Conservation (phyloP, 2,329 filamentous ascomycete genomes). For the Phialemonium atrogriseum region DNA sequence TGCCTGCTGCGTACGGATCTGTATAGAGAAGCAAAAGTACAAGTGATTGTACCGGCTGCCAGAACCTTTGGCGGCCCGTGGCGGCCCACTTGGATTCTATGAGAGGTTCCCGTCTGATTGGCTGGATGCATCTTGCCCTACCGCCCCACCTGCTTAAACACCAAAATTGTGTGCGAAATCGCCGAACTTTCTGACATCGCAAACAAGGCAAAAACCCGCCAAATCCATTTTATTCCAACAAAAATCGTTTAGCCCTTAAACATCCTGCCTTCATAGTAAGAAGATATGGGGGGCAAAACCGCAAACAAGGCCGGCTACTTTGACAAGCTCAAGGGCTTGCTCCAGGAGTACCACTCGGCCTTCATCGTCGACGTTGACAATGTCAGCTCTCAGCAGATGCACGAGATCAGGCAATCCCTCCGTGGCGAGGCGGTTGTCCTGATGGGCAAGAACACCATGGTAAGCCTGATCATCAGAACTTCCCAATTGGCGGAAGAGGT, state of each 20-base stretch:
- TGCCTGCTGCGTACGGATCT: no score
- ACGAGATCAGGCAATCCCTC: slow-evolving; percentile 94
- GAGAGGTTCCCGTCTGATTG: no score
- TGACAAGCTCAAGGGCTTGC: slow-evolving; percentile 96
- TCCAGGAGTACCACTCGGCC: slow-evolving; percentile 94
- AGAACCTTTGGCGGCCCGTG: no score
- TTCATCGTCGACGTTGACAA: slow-evolving; percentile 98
- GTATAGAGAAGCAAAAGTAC: no score
- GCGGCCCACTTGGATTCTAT: no score
- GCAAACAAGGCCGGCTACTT: slow-evolving; percentile 95
- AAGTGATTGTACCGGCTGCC: no score
- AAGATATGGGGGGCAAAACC: slow-evolving; percentile 98
- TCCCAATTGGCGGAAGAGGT: no score
- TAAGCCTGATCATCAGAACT: slow-evolving; percentile 41
- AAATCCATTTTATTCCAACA: slow-evolving; percentile 10
- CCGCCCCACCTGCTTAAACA: no score
- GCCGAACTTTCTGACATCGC: no score
- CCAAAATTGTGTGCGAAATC: no score
- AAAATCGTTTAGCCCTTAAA: slow-evolving; percentile 71
- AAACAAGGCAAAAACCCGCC: no score
- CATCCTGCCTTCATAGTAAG: slow-evolving; percentile 91
- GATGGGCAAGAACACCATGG: slow-evolving; percentile 99
- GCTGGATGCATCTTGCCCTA: no score
- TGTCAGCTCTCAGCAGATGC: slow-evolving; percentile 99
- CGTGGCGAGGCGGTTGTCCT: slow-evolving; percentile 89